These are phyloP conservation scores for Hondaea fermentalgiana DNA, from an alignment of 108 stramenopile species.

Conservation along the genomic window DNA sequence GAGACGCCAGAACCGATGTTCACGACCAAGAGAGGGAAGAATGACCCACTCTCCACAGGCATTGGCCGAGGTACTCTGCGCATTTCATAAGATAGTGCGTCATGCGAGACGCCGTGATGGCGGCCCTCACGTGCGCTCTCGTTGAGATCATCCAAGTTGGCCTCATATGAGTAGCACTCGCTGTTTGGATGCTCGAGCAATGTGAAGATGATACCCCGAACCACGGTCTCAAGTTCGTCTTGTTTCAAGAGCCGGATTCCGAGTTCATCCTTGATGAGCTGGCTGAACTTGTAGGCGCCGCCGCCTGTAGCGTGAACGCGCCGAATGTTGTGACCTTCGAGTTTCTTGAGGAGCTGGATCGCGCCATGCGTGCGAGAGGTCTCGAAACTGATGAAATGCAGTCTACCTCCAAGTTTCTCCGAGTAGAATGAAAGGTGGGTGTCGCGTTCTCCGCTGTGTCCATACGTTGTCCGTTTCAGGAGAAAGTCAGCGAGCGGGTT, in stretches of 20 bases:
- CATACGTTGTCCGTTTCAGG: not conserved
- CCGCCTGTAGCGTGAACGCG: constrained; percentile 68
- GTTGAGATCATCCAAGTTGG: constrained; percentile 15
- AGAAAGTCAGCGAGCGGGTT: not conserved
- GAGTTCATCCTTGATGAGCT: constrained; percentile 64
- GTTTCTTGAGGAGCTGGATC: constrained; percentile 69
- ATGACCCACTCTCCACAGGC: not conserved
- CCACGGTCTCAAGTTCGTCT: constrained; percentile 87
- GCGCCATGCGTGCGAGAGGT: constrained; percentile 79
- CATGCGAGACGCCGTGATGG: constrained; percentile 47
- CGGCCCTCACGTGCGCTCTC: not conserved
- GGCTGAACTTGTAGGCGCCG: constrained; percentile 91
- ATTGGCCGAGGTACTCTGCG: not conserved
- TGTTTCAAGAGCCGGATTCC: constrained; percentile 79
- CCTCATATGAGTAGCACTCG: constrained; percentile 92
- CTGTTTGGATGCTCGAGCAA: constrained; percentile 73
- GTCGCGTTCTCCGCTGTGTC: constrained; percentile 68
- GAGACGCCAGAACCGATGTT: constrained; percentile 93
- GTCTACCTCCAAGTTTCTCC: constrained; percentile 70
- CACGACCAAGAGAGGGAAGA: constrained; percentile 79
- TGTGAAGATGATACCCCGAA: constrained; percentile 87
- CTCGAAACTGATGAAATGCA: constrained; percentile 95
- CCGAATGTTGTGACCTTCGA: constrained; percentile 37
- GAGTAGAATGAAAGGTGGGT: constrained; percentile 74
- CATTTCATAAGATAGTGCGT: constrained; percentile 11